Conservation (phyloP, 495 filamentous ascomycete species). For the Penicillium ochrochloron region DNA sequence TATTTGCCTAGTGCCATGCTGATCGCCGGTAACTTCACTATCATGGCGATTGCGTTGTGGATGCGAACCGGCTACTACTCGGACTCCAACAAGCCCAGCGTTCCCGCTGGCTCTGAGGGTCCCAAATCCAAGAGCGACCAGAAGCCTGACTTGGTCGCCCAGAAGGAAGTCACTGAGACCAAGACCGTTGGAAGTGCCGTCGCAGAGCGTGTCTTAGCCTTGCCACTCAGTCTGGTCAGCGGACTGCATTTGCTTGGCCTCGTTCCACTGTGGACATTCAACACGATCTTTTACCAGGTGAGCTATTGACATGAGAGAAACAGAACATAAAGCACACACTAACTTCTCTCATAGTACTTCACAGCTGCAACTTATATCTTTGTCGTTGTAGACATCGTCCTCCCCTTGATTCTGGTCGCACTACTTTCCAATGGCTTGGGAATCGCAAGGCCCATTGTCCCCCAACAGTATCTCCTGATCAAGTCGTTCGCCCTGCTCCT, state of each 20-base stretch:
- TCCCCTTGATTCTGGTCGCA: conserved; percentile 58
- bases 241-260: conserved; percentile 76
- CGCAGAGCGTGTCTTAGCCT: conserved; percentile 73
- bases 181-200: conserved; percentile 34
- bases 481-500: conserved; percentile 91
- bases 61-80: conserved; percentile 72
- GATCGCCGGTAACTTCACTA: conserved; percentile 89
- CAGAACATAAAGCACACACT: conserved; percentile 22
- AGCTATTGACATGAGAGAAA: conserved; percentile 31
- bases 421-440: conserved; percentile 57
- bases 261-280: conserved; percentile 86
- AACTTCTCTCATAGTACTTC: conserved; percentile 53
- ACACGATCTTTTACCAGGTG: conserved; percentile 70
- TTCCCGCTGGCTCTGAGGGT: conserved; percentile 12
- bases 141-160: conserved; percentile 26
- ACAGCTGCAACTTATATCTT: conserved; percentile 55
- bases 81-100: conserved; percentile 22
- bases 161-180: conserved; percentile 20
- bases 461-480: conserved; percentile 75
- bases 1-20: conserved; percentile 97
- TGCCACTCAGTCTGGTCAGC: conserved; percentile 75
- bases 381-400: conserved; percentile 59
- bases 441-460: conserved; percentile 54
- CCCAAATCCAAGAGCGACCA: conserved; percentile 32
- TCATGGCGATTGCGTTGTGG: conserved; percentile 94